Percentiles rank a stretch among this genome's conserved stretches.
Evolutionary conservation across 2,329 filamentous ascomycete genomes (phyloP).

Genomic region (Exophiala sp.): DNA sequence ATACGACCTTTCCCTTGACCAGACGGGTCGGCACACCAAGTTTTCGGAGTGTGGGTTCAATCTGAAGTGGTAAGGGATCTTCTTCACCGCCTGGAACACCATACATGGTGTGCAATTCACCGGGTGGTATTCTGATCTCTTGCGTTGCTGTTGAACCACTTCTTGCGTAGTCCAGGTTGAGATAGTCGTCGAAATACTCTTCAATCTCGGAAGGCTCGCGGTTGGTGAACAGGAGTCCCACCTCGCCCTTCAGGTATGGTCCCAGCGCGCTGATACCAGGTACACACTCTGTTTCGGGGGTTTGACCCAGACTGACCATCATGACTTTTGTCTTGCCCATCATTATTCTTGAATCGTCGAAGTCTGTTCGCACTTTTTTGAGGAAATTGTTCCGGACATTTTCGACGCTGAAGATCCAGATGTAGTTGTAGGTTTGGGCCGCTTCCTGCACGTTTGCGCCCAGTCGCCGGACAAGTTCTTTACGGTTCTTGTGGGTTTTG

Average conservation of each 20-base stretch:
- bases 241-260: slow-evolving; percentile 70
- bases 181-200: slow-evolving; percentile 68
- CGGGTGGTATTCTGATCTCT: slow-evolving; percentile 75
- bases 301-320: slow-evolving; percentile 84
- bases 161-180: slow-evolving; percentile 83
- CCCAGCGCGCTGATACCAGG: slow-evolving; percentile 70
- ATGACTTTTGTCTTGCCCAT: slow-evolving; percentile 99
- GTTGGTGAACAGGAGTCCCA: slow-evolving; percentile 88
- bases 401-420: slow-evolving; percentile 89
- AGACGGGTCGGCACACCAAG: slow-evolving; percentile 86
- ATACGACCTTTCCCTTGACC: slow-evolving; percentile 79
- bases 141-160: slow-evolving; percentile 74
- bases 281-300: slow-evolving; percentile 73
- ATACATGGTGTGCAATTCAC: slow-evolving; percentile 68
- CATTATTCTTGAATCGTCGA: slow-evolving; percentile 63
- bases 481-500: slow-evolving; percentile 83
- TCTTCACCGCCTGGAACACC: slow-evolving; percentile 65
- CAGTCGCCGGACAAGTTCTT: slow-evolving; percentile 80
- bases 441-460: slow-evolving; percentile 84
- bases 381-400: slow-evolving; percentile 92
- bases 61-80: slow-evolving; percentile 77
- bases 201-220: slow-evolving; percentile 64
- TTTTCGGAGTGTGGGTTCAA: slow-evolving; percentile 86
- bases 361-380: slow-evolving; percentile 37
- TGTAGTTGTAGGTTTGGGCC: slow-evolving; percentile 79